Evolutionary conservation across 2,329 filamentous ascomycete genomes (phyloP).

Genomic region (Epichloe uncinata): DNA sequence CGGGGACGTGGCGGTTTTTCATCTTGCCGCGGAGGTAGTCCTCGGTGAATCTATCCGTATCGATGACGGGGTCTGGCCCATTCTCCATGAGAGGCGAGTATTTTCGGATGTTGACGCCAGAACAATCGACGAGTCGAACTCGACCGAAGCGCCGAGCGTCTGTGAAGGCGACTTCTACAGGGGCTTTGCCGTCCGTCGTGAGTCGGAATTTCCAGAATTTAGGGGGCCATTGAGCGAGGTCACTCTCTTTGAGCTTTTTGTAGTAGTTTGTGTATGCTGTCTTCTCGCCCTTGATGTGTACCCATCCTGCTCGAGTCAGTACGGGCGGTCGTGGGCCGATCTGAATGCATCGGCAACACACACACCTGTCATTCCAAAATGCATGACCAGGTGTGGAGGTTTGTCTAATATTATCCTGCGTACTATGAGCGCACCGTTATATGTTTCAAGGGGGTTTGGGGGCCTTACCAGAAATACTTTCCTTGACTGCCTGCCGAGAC

Average conservation of each 20-base stretch:
- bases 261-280: conserved; percentile 76
- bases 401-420: conserved; percentile 46
- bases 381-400: conserved; percentile 78
- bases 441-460: conserved; percentile 17
- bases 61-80: conserved; percentile 81
- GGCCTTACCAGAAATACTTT: conserved; percentile 84
- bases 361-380: conserved; percentile 60
- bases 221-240: conserved; percentile 65
- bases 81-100: conserved; percentile 76
- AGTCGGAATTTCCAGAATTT: conserved; percentile 80
- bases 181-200: conserved; percentile 43
- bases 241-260: conserved; percentile 49
- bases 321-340: neutral
- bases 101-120: conserved; percentile 60
- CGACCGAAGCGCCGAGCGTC: conserved; percentile 70
- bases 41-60: conserved; percentile 63
- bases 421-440: conserved; percentile 4
- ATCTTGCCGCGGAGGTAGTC: conserved; percentile 63
- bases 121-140: conserved; percentile 70
- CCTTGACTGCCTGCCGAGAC: conserved; percentile 68
- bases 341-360: neutral
- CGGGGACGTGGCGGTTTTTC: conserved; percentile 63
- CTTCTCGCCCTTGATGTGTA: conserved; percentile 69
- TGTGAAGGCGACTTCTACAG: conserved; percentile 61
- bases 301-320: conserved; percentile 46